phyloP scores from a whole-genome alignment of 257 asterid genomes.

The Jacaranda mimosifolia region DNA sequence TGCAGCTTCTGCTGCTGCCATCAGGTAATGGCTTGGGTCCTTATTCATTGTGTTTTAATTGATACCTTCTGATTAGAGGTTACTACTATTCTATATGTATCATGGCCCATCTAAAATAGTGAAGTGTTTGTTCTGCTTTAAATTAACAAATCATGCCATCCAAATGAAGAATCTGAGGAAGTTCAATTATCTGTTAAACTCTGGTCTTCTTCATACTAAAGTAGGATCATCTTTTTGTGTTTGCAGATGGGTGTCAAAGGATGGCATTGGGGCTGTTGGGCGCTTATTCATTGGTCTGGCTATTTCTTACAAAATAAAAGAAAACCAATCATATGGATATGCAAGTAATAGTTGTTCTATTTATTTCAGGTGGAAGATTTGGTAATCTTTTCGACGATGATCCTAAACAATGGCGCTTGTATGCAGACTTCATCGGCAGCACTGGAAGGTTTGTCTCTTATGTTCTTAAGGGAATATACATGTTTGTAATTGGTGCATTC shows the following conservation, averaged over 20 bases:
- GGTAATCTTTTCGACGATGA: slow-evolving; percentile 96
- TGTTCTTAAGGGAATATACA: slow-evolving; percentile 3
- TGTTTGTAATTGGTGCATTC: slow-evolving; percentile 24
- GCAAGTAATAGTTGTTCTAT: slow-evolving; percentile 34
- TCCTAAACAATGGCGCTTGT: slow-evolving; percentile 98
- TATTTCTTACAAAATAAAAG: slow-evolving; percentile 37
- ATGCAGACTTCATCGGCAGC: slow-evolving; percentile 97
- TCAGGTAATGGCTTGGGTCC: slow-evolving; percentile 61
- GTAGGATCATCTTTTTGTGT: slow-evolving; percentile 33
- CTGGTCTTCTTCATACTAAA: slow-evolving; percentile 8
- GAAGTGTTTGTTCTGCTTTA: slow-evolving; percentile 19
- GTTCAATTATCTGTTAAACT: slow-evolving; percentile 29
- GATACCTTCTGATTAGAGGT: slow-evolving; percentile 15
- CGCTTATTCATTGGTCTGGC: slow-evolving; percentile 86
- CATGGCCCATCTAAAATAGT: neutral
- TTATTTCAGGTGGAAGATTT: slow-evolving; percentile 87
- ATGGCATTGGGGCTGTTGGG: slow-evolving; percentile 98
- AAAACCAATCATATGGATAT: slow-evolving; percentile 14
- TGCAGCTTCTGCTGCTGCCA: slow-evolving; percentile 97
- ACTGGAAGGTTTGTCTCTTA: slow-evolving; percentile 74
- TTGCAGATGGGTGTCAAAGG: slow-evolving; percentile 96
- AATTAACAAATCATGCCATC: slow-evolving; percentile 6
- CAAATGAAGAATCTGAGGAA: slow-evolving; percentile 25
- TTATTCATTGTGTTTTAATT: slow-evolving; percentile 17
- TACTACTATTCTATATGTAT: neutral